Conservation (phyloP, 352 stramenopile species). For the Aphanomyces euteiches region DNA sequence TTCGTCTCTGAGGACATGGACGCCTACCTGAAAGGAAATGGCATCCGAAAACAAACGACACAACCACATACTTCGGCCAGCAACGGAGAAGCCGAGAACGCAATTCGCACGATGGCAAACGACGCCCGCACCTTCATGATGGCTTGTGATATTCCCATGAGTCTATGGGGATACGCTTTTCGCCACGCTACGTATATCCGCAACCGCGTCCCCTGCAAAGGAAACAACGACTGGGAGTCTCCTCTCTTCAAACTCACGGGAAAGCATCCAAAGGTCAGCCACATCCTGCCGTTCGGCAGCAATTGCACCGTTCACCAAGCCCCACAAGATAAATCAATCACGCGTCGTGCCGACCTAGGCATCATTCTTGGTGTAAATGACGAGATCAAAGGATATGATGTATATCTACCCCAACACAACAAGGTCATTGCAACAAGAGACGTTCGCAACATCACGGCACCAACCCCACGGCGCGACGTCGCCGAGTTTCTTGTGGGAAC, state of each 20-base stretch:
- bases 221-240: not conserved
- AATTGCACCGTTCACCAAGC: slow-evolving; percentile 2
- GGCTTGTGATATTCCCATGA: not conserved
- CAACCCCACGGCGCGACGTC: not conserved
- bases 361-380: slow-evolving; percentile 9
- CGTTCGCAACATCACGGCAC: slow-evolving; percentile 1
- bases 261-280: not conserved
- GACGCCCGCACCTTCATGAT: not conserved
- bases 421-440: not conserved
- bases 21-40: not conserved
- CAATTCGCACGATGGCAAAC: slow-evolving; percentile 1
- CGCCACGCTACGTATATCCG: not conserved
- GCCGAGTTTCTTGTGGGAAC: not conserved
- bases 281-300: not conserved
- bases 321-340: not conserved
- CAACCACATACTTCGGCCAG: not conserved
- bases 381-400: slow-evolving; percentile 11
- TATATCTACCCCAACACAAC: not conserved
- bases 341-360: not conserved
- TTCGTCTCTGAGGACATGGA: not conserved
- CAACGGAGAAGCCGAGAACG: slow-evolving; percentile 2
- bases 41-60: not conserved
- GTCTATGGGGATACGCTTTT: not conserved
- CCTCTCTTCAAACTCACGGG: not conserved
- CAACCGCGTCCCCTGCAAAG: not conserved